Conservation (phyloP, 2,329 filamentous ascomycete genomes). For the Diaporthe sp. region DNA sequence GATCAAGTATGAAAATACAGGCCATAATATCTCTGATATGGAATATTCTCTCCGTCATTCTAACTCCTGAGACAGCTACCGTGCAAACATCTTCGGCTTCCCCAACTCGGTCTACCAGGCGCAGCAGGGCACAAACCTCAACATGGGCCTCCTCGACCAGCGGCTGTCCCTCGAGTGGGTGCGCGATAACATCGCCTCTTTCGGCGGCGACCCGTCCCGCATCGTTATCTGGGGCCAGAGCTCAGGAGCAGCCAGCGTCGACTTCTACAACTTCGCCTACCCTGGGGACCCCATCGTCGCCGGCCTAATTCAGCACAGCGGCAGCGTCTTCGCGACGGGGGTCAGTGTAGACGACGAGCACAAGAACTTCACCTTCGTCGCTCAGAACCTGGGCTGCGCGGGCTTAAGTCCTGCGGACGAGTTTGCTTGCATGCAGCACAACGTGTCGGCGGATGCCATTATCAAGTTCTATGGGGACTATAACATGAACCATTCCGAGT, state of each 20-base stretch:
- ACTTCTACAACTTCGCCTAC: constrained; percentile 57
- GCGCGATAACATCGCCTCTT: constrained; percentile 60
- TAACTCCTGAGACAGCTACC: constrained; percentile 42
- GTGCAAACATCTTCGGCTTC: constrained; percentile 48
- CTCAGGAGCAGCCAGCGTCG: constrained; percentile 54
- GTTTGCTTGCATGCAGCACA: constrained; percentile 53
- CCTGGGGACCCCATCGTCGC: constrained; percentile 55
- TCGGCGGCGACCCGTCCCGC: constrained; percentile 61
- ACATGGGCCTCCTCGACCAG: constrained; percentile 66
- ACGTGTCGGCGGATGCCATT: constrained; percentile 48
- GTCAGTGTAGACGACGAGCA: constrained; percentile 32
- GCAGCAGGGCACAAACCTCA: constrained; percentile 46
- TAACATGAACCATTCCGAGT: constrained; percentile 43
- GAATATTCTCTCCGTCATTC: too few relatives aligned
- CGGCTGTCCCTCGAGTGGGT: constrained; percentile 65
- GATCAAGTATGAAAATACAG: not conserved
- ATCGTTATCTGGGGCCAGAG: constrained; percentile 63
- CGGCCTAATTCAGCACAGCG: constrained; percentile 54
- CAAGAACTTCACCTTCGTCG: constrained; percentile 54
- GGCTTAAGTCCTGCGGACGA: constrained; percentile 44
- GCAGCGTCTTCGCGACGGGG: constrained; percentile 43
- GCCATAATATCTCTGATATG: too few relatives aligned
- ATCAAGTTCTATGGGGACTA: constrained; percentile 47
- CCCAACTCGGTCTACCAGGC: constrained; percentile 45
- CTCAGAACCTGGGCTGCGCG: constrained; percentile 51